phyloP scores from a whole-genome alignment of 2,329 filamentous ascomycete genomes.

The Pseudocercospora musae region DNA sequence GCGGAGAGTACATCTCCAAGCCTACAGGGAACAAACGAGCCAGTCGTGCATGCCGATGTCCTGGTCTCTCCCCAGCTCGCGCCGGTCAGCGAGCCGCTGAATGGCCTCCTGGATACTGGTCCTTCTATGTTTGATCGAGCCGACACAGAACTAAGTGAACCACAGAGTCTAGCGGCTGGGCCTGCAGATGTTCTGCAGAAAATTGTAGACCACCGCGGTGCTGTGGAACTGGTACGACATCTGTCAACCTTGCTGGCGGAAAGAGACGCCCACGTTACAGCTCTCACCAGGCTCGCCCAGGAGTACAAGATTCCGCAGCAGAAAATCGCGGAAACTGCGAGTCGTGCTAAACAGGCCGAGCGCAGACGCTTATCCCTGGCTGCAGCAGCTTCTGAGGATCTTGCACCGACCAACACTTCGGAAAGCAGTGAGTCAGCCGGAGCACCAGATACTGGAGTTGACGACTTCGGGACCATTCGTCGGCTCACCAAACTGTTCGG shows the following conservation, averaged over 20 bases:
- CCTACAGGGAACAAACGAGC: slow-evolving; percentile 14
- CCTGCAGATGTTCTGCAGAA: slow-evolving; percentile 24
- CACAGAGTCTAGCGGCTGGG: slow-evolving; percentile 30
- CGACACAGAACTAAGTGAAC: slow-evolving; percentile 15
- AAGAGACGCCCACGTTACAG: slow-evolving; percentile 36
- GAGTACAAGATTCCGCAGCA: slow-evolving; percentile 32
- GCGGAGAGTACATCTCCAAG: slow-evolving; percentile 18
- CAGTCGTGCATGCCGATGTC: slow-evolving; percentile 4
- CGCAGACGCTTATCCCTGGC: slow-evolving; percentile 27
- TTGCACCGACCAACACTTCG: slow-evolving; percentile 11
- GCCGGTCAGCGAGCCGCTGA: slow-evolving; percentile 19
- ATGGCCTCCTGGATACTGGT: slow-evolving; percentile 31
- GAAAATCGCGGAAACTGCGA: slow-evolving; percentile 27
- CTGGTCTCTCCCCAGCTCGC: slow-evolving; percentile 2
- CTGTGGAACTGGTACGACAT: slow-evolving; percentile 29
- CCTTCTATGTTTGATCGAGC: slow-evolving; percentile 35
- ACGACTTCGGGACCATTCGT: slow-evolving; percentile 21
- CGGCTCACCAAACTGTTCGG: slow-evolving; percentile 33
- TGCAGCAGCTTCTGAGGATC: slow-evolving; percentile 23
- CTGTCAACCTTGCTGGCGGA: slow-evolving; percentile 31
- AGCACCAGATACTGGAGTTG: slow-evolving; percentile 7
- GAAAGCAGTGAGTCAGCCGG: slow-evolving; percentile 17
- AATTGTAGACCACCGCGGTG: slow-evolving; percentile 32
- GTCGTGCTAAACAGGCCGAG: slow-evolving; percentile 30
- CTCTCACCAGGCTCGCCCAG: slow-evolving; percentile 32